Percentiles rank a stretch among this genome's conserved stretches.
Evolutionary conservation across 2,329 filamentous ascomycete genomes (phyloP).

Genomic region (Ophiostoma piceae): DNA sequence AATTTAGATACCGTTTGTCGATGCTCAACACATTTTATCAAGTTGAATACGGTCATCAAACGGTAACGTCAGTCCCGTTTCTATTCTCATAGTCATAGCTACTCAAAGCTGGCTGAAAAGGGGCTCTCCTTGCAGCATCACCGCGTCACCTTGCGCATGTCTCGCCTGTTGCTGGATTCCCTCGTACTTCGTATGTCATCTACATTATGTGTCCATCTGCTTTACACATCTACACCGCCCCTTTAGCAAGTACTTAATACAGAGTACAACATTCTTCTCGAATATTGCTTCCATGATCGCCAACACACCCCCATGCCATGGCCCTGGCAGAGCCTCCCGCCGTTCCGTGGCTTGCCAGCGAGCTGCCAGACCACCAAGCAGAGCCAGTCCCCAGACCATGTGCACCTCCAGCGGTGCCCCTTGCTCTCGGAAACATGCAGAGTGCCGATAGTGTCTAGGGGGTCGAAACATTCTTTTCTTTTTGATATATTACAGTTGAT

Average conservation of each 20-base stretch:
- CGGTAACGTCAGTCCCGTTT: neutral
- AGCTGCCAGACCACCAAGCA: neutral
- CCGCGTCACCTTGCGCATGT: neutral
- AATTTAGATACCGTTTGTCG: neutral
- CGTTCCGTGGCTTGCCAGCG: neutral
- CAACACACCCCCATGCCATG: neutral
- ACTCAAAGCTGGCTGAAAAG: neutral
- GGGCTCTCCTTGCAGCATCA: neutral
- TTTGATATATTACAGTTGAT: too few species aligned
- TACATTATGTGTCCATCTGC: neutral
- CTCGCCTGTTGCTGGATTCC: neutral
- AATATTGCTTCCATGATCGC: neutral
- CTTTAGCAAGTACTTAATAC: too few species aligned
- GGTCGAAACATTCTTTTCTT: neutral
- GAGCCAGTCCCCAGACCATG: constrained; percentile 1
- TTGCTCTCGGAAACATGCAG: neutral
- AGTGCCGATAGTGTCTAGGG: neutral
- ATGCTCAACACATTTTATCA: neutral
- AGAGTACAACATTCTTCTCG: neutral
- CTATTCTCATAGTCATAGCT: neutral
- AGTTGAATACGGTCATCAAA: neutral
- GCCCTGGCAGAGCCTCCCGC: constrained; percentile 5
- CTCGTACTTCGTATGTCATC: neutral
- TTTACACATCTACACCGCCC: neutral
- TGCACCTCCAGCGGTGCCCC: neutral